Base-by-base conservation (phyloP, 306 rosid genomes). In the Datisca glomerata region DNA sequence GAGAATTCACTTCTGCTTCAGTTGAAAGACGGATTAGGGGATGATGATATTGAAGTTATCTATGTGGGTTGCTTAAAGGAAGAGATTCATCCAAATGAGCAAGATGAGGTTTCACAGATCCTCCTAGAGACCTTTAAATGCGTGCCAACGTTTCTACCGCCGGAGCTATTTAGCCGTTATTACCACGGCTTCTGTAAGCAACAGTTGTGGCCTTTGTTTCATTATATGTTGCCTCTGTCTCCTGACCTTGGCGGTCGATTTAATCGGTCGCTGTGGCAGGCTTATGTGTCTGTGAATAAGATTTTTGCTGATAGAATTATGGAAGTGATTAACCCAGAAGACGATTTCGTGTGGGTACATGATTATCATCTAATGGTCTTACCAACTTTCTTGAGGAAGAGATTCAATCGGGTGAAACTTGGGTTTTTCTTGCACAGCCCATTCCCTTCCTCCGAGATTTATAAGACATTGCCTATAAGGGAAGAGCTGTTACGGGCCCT, bases 271-370 rank as follows among this genome's bases (percentile, higher is more conserved):
- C 45, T 73, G 20, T 84, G 92, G 92, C 94, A 79, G 43, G 94
- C 94, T 0, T 84, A 84, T 63, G 78, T 79, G 8, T 79, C 86
- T 0, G 94, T 76, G 17, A 84, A 84, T 47, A 84, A 84, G 49
- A 73, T 84, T 21, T 84, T 84, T 28, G 94, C 94, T 0, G 94
- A 84, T 64, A 75, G 80, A 61, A 71, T 84, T 35, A 79, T 76
- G 94, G 94, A 84, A 57, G 94, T 84, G 43, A 84, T 84, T 43
- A 84, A 76, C 54, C 92, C 94, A 8, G 92, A 84, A 28, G 92
- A 79, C 49, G 94, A 79, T 61, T 76, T 57, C 44, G 92, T 84
- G 32, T 84, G 94, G 94, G 61, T 84, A 35, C 94, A 84, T 60
- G 94, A 84, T 59, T 84, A 84, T 65, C 94, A 84, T 59, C 69